These are phyloP conservation scores for Alternaria sp. DNA, from an alignment of 2,329 filamentous ascomycete species.

Conservation along the genomic window DNA sequence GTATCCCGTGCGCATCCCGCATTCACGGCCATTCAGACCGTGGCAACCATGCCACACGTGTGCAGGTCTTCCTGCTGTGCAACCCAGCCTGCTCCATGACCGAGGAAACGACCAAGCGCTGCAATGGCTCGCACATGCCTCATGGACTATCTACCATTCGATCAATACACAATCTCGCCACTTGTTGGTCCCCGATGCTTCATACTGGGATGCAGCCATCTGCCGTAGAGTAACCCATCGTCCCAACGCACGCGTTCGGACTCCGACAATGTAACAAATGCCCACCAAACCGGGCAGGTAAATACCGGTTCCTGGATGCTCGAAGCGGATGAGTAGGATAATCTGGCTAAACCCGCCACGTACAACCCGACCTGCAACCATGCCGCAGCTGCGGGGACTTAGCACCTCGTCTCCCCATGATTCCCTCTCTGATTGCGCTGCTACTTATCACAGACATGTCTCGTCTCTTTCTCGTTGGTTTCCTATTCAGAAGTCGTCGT, in stretches of 20 bases:
- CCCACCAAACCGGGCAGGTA: not conserved
- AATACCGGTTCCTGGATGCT: not conserved
- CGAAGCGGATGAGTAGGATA: not conserved
- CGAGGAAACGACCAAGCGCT: not conserved
- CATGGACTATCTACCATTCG: not conserved
- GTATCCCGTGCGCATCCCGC: not conserved
- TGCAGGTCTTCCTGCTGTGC: not conserved
- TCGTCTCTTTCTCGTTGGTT: slow-evolving; percentile 11
- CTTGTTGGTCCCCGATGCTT: not conserved
- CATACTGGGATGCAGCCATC: not conserved
- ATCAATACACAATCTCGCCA: not conserved
- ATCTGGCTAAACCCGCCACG: slow-evolving; percentile 2
- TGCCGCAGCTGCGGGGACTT: not conserved
- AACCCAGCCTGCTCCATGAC: not conserved
- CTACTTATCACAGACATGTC: slow-evolving; percentile 17
- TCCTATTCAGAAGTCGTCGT: slow-evolving; percentile 29
- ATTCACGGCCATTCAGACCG: not conserved
- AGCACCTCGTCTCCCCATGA: not conserved
- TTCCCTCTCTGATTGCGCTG: not conserved
- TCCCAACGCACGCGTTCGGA: not conserved
- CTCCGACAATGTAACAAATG: not conserved
- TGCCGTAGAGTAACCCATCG: not conserved
- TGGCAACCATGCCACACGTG: not conserved
- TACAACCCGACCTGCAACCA: slow-evolving; percentile 4
- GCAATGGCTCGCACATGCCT: not conserved